Evolutionary conservation across 2,329 filamentous ascomycete genomes (phyloP).

Genomic region (Coniochaeta sp.): DNA sequence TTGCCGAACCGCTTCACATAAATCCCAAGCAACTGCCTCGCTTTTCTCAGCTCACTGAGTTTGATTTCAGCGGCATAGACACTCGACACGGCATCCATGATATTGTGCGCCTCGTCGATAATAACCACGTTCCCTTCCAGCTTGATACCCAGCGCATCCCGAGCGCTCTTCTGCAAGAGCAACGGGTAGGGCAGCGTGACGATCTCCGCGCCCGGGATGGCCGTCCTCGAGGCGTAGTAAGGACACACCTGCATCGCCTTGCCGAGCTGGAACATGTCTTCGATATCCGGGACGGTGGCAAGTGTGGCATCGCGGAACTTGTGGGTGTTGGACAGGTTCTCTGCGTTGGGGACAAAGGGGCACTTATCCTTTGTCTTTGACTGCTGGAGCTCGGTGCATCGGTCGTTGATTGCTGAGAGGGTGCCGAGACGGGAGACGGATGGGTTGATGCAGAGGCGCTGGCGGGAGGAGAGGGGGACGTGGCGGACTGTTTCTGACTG

Average conservation of each 20-base stretch:
- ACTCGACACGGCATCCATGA: constrained; percentile 88
- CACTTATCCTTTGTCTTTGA: constrained; percentile 62
- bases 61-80: constrained; percentile 77
- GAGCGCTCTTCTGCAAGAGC: constrained; percentile 75
- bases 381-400: constrained; percentile 85
- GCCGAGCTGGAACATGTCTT: constrained; percentile 76
- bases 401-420: constrained; percentile 82
- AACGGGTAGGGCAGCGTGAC: constrained; percentile 89
- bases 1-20: constrained; percentile 88
- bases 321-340: constrained; percentile 63
- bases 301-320: constrained; percentile 81
- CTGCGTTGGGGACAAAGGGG: constrained; percentile 68
- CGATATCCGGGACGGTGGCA: constrained; percentile 84
- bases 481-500: constrained; percentile 65
- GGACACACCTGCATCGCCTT: constrained; percentile 78
- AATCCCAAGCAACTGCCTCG: constrained; percentile 66
- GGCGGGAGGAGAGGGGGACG: constrained; percentile 76
- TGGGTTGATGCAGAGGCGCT: constrained; percentile 84
- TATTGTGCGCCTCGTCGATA: constrained; percentile 94
- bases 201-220: constrained; percentile 79
- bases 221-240: constrained; percentile 88
- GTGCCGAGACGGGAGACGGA: constrained; percentile 65
- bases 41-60: constrained; percentile 64
- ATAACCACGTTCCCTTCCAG: constrained; percentile 87
- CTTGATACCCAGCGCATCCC: constrained; percentile 81